phyloP scores from a whole-genome alignment of 441 rosid species.

The Eruca vesicaria region DNA sequence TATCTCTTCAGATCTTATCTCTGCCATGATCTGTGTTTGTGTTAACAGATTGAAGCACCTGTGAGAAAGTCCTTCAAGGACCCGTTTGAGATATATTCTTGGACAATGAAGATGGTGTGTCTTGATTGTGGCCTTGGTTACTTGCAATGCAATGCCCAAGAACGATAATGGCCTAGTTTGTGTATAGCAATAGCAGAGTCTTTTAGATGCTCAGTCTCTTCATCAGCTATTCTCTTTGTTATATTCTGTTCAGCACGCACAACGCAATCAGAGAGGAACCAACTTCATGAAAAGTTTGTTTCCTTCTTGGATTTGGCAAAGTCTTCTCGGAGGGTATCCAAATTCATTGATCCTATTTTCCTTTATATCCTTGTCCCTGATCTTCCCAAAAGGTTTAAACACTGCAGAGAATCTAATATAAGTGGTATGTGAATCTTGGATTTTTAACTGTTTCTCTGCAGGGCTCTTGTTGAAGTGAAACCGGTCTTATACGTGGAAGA shows the following conservation, averaged over 20 bases:
- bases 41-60: no score
- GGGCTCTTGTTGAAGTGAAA: slow-evolving; percentile 90
- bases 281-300: slow-evolving; percentile 61
- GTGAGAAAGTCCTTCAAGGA: not conserved
- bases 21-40: no score
- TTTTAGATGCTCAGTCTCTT: slow-evolving; percentile 67
- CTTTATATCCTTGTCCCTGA: slow-evolving; percentile 76
- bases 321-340: slow-evolving; percentile 32
- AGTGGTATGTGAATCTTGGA: not conserved
- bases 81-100: not conserved
- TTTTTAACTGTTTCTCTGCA: slow-evolving; percentile 36
- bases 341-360: slow-evolving; percentile 53
- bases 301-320: slow-evolving; percentile 47
- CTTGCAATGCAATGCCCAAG: slow-evolving; percentile 84
- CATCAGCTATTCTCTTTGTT: slow-evolving; percentile 62
- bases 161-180: no score
- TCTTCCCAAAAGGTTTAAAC: slow-evolving; percentile 80
- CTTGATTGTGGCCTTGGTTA: not conserved
- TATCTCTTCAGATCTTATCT: slow-evolving; percentile 34
- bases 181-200: slow-evolving; percentile 85
- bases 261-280: slow-evolving; percentile 54
- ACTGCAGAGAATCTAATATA: not conserved
- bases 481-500: slow-evolving; percentile 66
- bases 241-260: slow-evolving; percentile 66
- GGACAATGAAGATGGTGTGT: not conserved